Percentiles rank a stretch among this genome's conserved stretches.
These are phyloP conservation scores for Xerocomellus dryophilus DNA, from an alignment of 768 basidiomycete genomes.

Conservation along the genomic window DNA sequence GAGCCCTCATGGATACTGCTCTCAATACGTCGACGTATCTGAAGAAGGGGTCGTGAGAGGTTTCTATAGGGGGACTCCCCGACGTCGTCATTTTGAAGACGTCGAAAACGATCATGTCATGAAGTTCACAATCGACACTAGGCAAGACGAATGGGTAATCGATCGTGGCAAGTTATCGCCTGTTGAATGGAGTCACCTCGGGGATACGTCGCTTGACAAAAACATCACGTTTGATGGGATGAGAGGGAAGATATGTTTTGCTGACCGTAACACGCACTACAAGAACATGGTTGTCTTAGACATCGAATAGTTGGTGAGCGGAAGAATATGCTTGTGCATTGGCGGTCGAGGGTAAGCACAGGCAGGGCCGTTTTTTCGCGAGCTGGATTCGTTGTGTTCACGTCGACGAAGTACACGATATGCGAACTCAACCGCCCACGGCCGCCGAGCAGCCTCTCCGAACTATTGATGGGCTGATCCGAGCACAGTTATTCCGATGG, in stretches of 20 bases:
- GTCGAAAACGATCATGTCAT: neutral
- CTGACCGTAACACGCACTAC: too few relatives aligned
- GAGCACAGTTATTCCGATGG: too few relatives aligned
- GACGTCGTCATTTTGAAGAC: too few relatives aligned
- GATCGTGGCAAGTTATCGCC: neutral
- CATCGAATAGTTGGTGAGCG: neutral
- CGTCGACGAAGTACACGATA: too few relatives aligned
- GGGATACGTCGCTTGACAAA: too few relatives aligned
- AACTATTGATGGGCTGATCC: too few relatives aligned
- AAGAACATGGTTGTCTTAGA: neutral
- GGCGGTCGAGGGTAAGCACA: neutral
- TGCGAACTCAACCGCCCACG: too few relatives aligned
- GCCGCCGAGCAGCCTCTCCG: too few relatives aligned
- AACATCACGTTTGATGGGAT: neutral
- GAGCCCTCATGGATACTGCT: neutral
- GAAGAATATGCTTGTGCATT: too few relatives aligned
- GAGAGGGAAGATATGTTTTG: neutral
- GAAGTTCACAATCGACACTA: slow-evolving; percentile 6
- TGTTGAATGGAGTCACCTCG: neutral
- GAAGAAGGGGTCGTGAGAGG: neutral
- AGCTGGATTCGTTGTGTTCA: too few relatives aligned
- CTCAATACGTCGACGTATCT: neutral
- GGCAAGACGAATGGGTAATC: neutral
- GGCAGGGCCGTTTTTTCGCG: too few relatives aligned
- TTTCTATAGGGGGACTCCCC: neutral